These are phyloP conservation scores for Rutstroemia sp. DNA, from an alignment of 2,329 filamentous ascomycete genomes.

Conservation along the genomic window DNA sequence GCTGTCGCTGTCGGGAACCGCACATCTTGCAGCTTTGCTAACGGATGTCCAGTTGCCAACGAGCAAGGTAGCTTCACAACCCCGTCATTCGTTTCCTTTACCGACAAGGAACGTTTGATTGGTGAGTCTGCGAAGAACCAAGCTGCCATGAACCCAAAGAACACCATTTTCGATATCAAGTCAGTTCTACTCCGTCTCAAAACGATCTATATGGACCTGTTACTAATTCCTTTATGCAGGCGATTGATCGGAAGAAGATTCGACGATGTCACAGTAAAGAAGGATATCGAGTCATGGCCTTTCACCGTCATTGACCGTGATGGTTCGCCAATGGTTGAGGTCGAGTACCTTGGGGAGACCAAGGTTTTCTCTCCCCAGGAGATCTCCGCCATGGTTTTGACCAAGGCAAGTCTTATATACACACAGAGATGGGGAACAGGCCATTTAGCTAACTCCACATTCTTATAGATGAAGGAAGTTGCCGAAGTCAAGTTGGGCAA, in stretches of 20 bases:
- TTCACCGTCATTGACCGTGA: conserved; percentile 95
- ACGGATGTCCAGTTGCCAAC: conserved; percentile 61
- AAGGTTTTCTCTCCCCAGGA: conserved; percentile 98
- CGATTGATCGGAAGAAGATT: conserved; percentile 95
- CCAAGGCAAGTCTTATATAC: conserved; percentile 61
- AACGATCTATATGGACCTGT: conserved; percentile 7
- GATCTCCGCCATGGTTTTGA: conserved; percentile 97
- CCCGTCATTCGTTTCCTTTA: conserved; percentile 98
- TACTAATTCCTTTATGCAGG: conserved; percentile 41
- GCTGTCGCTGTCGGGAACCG: background rate
- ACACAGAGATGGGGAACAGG: background rate
- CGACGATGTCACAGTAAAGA: conserved; percentile 95
- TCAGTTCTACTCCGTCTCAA: conserved; percentile 39
- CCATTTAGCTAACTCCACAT: background rate
- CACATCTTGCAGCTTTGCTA: background rate
- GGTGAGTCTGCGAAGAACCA: conserved; percentile 99
- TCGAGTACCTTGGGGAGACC: conserved; percentile 89
- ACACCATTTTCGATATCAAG: conserved; percentile 99
- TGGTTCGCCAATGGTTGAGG: conserved; percentile 85
- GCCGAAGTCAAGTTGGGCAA: conserved; percentile 97
- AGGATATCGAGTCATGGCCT: conserved; percentile 95
- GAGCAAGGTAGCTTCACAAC: conserved; percentile 99
- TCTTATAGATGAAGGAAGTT: conserved; percentile 92
- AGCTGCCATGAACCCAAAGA: conserved; percentile 97
- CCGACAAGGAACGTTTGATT: conserved; percentile 95